These are phyloP conservation scores for Alternaria burnsii DNA, from an alignment of 2,329 filamentous ascomycete genomes.

Conservation along the genomic window DNA sequence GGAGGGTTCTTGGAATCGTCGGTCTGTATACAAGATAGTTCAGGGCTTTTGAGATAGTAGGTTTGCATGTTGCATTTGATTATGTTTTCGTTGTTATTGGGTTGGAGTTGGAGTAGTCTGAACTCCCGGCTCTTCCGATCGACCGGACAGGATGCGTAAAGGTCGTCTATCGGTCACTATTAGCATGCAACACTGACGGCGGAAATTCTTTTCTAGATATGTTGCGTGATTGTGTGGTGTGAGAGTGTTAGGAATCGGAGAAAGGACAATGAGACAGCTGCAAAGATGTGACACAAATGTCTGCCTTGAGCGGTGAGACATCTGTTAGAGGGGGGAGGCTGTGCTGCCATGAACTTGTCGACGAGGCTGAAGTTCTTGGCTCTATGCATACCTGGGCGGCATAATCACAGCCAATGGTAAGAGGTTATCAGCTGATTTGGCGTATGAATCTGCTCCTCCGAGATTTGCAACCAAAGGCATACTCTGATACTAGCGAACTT, in stretches of 20 bases:
- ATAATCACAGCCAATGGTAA: background rate
- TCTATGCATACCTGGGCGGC: background rate
- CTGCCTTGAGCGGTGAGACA: background rate
- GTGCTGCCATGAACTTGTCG: background rate
- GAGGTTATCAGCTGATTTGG: background rate
- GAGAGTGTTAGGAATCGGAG: background rate
- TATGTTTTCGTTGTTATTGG: background rate
- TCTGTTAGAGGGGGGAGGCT: background rate
- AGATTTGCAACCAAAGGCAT: background rate
- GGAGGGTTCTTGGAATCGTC: rapidly evolving
- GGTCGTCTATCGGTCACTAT: background rate
- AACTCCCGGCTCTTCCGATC: background rate
- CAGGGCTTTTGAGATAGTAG: background rate
- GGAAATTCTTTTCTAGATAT: background rate
- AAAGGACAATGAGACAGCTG: too few species aligned
- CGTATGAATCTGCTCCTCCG: background rate
- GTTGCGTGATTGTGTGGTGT: background rate
- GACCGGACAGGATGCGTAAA: background rate
- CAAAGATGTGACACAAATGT: background rate
- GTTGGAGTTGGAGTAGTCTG: background rate
- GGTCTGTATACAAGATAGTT: too few species aligned
- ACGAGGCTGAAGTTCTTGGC: background rate
- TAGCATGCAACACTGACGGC: background rate
- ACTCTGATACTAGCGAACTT: background rate
- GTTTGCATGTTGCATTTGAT: background rate